These are phyloP conservation scores for Jamesozyma lodderae DNA, from an alignment of 805 yeast genomes.

Conservation along the genomic window DNA sequence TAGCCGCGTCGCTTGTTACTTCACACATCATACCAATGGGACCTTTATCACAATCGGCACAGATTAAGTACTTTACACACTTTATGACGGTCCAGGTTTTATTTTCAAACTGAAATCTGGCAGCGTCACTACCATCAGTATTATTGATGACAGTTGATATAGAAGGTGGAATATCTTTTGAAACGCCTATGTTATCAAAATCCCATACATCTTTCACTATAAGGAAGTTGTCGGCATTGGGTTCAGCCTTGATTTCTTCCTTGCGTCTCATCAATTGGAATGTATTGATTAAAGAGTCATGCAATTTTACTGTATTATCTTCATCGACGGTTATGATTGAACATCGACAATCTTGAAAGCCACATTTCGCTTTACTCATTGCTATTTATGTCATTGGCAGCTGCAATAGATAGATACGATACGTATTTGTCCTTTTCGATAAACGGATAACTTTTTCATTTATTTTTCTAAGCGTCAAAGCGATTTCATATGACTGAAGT, in stretches of 20 bases:
- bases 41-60: slow-evolving; percentile 73
- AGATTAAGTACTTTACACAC: slow-evolving; percentile 48
- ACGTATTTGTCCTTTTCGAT: no score
- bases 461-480: no score
- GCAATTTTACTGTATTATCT: slow-evolving; percentile 6
- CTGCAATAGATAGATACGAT: no score
- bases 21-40: slow-evolving; percentile 60
- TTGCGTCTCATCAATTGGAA: slow-evolving; percentile 17
- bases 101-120: slow-evolving; percentile 15
- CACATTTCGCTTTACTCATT: slow-evolving; percentile 20
- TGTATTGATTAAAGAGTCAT: slow-evolving; percentile 8
- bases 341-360: slow-evolving; percentile 19
- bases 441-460: no score
- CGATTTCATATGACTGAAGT: no score
- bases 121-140: slow-evolving; percentile 13
- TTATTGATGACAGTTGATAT: neutral
- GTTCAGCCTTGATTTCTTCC: neutral
- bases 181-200: slow-evolving; percentile 72
- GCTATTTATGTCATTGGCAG: no score
- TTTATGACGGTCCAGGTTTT: slow-evolving; percentile 22
- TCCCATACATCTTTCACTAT: slow-evolving; percentile 59
- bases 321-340: slow-evolving; percentile 12
- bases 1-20: slow-evolving; percentile 18
- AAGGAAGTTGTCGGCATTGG: slow-evolving; percentile 28
- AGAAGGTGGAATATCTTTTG: slow-evolving; percentile 32